A percentile compares a stretch with the other conserved stretches of the same genome.
These are phyloP conservation scores for Achaetomiella virescens DNA, from an alignment of 495 filamentous ascomycete species.

Conservation along the genomic window DNA sequence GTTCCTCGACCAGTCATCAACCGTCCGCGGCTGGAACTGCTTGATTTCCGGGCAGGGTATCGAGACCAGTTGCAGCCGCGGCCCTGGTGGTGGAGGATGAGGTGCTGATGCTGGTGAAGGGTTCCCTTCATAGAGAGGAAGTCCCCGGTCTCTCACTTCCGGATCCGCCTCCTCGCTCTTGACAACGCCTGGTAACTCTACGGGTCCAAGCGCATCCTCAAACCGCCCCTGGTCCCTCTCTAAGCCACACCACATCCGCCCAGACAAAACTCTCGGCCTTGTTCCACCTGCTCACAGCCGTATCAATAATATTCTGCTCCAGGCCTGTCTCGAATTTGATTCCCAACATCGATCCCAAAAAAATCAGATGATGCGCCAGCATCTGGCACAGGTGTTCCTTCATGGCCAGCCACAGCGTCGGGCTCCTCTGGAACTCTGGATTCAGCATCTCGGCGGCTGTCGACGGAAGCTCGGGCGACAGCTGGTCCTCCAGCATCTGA, in stretches of 20 bases:
- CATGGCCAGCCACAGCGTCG: constrained; percentile 31
- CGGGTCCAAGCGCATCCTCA: too few species aligned
- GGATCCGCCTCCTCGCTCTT: constrained; percentile 2
- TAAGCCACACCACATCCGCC: constrained; percentile 8
- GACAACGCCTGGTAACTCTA: not conserved
- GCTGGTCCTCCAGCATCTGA: not conserved
- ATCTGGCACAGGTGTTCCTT: constrained; percentile 33
- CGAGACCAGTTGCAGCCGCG: not conserved
- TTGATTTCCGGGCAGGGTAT: constrained; percentile 11
- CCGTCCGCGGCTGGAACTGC: not conserved
- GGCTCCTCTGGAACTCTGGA: constrained; percentile 23
- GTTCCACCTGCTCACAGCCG: constrained; percentile 26
- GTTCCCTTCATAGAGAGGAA: not conserved
- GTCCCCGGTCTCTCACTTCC: too few species aligned
- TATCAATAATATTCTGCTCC: constrained; percentile 29
- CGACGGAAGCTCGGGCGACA: constrained; percentile 1
- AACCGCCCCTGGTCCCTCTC: not conserved
- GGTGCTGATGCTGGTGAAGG: not conserved
- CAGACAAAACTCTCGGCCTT: constrained; percentile 24
- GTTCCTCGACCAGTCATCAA: constrained; percentile 22
- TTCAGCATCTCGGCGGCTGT: not conserved
- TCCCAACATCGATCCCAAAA: constrained; percentile 26
- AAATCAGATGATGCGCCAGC: constrained; percentile 32
- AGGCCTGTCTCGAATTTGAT: constrained; percentile 26
- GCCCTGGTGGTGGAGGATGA: not conserved